phyloP scores from a whole-genome alignment of 139 green algal species.

The Pycnococcus provasolii region DNA sequence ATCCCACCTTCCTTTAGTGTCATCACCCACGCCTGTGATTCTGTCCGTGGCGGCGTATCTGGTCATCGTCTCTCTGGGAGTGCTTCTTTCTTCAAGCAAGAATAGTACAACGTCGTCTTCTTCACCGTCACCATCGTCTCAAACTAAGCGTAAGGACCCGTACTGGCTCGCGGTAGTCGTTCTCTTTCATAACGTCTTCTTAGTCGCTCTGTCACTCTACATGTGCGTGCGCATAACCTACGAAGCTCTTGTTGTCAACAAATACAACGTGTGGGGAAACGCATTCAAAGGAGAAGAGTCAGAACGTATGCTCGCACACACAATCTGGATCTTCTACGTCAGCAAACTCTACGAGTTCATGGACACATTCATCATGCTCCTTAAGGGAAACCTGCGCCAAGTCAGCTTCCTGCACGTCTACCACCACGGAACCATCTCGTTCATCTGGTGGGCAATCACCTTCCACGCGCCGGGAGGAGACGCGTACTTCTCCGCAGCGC shows the following conservation, averaged over 20 bases:
- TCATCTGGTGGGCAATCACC: constrained; percentile 56
- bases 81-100: too few species aligned
- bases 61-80: constrained; percentile 14
- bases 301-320: constrained; percentile 31
- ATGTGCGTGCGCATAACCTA: constrained; percentile 38
- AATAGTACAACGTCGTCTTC: too few species aligned
- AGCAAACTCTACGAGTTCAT: constrained; percentile 62
- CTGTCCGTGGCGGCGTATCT: constrained; percentile 36
- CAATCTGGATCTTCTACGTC: constrained; percentile 57
- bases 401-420: constrained; percentile 60
- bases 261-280: constrained; percentile 42
- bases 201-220: constrained; percentile 39
- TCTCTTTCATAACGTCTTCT: constrained; percentile 45
- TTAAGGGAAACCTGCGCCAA: constrained; percentile 55
- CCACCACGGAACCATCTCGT: constrained; percentile 55
- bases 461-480: constrained; percentile 49
- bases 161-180: constrained; percentile 31
- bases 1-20: constrained; percentile 35
- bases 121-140: too few species aligned
- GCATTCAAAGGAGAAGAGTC: constrained; percentile 31
- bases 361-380: constrained; percentile 58
- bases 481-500: constrained; percentile 47
- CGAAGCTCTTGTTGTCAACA: constrained; percentile 24
- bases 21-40: constrained; percentile 36
- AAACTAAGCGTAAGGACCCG: constrained; percentile 11